Base-by-base conservation (phyloP, 495 filamentous ascomycete genomes). In the Aspergillus sclerotioniger region DNA sequence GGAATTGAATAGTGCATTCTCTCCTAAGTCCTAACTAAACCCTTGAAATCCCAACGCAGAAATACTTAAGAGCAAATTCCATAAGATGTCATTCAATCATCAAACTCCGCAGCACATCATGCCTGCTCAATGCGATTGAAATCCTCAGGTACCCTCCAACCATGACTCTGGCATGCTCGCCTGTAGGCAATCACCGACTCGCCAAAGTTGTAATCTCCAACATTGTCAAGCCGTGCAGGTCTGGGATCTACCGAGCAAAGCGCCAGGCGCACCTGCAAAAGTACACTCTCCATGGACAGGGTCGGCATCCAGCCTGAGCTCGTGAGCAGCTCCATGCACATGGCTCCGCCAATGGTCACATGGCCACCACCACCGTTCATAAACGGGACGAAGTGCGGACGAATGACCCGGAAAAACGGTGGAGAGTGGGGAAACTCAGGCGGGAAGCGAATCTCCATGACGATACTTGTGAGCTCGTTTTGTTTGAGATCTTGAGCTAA, bases 311-410 rank as follows among this genome's bases (percentile, higher is more conserved):
- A 97, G 12, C 92, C 92, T 9, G 83, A 77, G 63, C 86, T 89
- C 3, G 92, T 96, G 35, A 97, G 80, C 7, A 96, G 78, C 71
- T 97, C 88, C 90, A 96, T 92, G 70, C 92, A 96, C 71, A 97
- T 80, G 1, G 92, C 88, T 1, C 92, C 92, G 3, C 92, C 92
- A n/a, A 74, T 66, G 0, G 92, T 96, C 54, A 97, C 87, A 68
- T 97, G 92, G 1, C 92, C 92, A 17, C 92, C 92, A 20, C 92
- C 92, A 10, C 91, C 90, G 6, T 73, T 43, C 44, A 69, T 64
- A 67, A 92, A 91, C 10, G 81, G 73, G 35, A 91, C 71, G 71
- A 96, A 95, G 8, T 87, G 85, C 0, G 92, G 92, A 12, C 88
- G 82, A 54, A 97, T 83, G 8, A 96, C 84, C 3, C 92, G 87